Evolutionary conservation across 148 eudicot genomes (phyloP).

Genomic region (Chenopodium album): DNA sequence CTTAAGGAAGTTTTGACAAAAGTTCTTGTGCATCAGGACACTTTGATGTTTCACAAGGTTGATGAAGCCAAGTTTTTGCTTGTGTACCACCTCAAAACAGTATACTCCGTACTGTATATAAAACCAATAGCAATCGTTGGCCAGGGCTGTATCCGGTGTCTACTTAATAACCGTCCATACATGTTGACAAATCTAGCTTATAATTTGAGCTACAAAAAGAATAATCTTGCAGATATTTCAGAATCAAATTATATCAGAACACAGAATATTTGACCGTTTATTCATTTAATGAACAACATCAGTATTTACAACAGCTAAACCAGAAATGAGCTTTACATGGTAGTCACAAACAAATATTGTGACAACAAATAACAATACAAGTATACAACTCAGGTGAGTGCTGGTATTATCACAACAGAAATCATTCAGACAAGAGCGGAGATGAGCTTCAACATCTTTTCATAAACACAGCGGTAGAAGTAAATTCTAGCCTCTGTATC

Average conservation of each 20-base stretch:
- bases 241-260: neutral
- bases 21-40: too few relatives aligned
- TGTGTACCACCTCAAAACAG: too few relatives aligned
- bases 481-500: neutral
- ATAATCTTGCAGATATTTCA: neutral
- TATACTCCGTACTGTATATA: too few relatives aligned
- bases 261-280: neutral
- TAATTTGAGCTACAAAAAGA: neutral
- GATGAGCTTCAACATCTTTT: neutral
- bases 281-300: neutral
- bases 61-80: too few relatives aligned
- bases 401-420: neutral
- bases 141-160: too few relatives aligned
- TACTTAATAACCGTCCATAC: neutral
- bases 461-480: neutral
- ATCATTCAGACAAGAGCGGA: neutral
- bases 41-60: too few relatives aligned
- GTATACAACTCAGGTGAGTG: neutral
- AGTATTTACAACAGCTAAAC: neutral
- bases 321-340: neutral
- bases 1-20: too few relatives aligned
- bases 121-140: too few relatives aligned
- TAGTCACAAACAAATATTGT: constrained; percentile 1
- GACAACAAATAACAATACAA: neutral
- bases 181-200: constrained; percentile 14